A percentile compares a stretch with the other conserved stretches of the same genome.
Conservation (phyloP, 441 rosid genomes). For the Erodium trifolium region DNA sequence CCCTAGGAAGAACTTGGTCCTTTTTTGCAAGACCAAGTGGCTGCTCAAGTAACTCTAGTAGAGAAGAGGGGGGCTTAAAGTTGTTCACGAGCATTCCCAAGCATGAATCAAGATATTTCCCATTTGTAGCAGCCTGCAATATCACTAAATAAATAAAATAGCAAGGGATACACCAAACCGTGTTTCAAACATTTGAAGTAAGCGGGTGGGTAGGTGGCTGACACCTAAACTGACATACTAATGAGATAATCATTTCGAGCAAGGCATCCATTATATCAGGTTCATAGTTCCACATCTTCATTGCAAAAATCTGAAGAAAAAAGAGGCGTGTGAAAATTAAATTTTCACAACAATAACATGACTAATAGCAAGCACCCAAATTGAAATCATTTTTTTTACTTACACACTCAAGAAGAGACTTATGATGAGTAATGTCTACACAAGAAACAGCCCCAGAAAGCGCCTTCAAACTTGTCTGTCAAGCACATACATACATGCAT, state of each 20-base stretch:
- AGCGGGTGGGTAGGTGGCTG: neutral
- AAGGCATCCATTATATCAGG: constrained; percentile 67
- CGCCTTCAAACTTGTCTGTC: constrained; percentile 46
- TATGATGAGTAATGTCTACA: constrained; percentile 45
- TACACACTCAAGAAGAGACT: constrained; percentile 56
- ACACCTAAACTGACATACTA: constrained; percentile 38
- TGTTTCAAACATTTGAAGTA: neutral
- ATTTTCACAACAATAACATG: neutral
- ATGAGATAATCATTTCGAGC: constrained; percentile 45
- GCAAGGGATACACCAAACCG: neutral
- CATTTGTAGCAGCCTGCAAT: constrained; percentile 61
- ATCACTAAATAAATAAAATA: constrained; percentile 11
- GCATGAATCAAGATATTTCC: constrained; percentile 56
- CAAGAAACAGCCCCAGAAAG: constrained; percentile 59
- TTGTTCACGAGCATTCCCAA: constrained; percentile 60
- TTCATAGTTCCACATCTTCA: constrained; percentile 66
- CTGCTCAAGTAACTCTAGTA: constrained; percentile 30
- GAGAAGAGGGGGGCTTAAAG: constrained; percentile 52
- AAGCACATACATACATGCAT: constrained; percentile 10
- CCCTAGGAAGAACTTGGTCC: constrained; percentile 53
- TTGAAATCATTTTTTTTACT: constrained; percentile 20
- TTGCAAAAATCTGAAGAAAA: constrained; percentile 46
- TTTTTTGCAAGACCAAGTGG: constrained; percentile 43
- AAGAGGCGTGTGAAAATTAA: neutral
- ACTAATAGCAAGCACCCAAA: neutral